Evolutionary conservation across 345 rosid genomes (phyloP), one percentile per base, ranked within the genome.

Genomic region (Draba incana): DNA sequence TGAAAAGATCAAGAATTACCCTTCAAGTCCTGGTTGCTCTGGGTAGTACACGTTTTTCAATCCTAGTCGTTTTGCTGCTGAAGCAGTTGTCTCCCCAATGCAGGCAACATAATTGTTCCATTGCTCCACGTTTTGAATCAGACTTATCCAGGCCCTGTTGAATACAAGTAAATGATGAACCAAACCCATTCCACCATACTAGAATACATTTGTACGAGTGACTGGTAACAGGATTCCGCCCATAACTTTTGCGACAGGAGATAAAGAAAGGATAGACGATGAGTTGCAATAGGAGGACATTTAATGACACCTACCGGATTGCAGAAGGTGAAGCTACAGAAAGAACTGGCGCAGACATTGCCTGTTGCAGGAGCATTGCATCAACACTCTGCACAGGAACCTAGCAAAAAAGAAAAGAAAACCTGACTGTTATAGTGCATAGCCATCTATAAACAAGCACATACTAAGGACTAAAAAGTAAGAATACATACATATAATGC

Each of bases 321-420:
- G 99, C 87, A 60, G 95, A 94, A 80, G 97, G 99, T 46, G 99
- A 93, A 72, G 96, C 99, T 72, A 91, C 88, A 15, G 99, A 82
- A 62, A 87, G 77, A 64, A 94, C 95, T 25, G 96, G 90, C 43
- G 80, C 83, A 76, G 79, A 84, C 51, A 87, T 66, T 66, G 96
- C 97, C 79, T 77, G 77, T 81, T 83, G 71, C 42, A 91, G 74
- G 56, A 87, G 76, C 48, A 57, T 69, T 61, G 66, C 71, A 61
- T 91, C 96, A 72, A 94, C 92, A 75, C 79, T 81, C 47, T 81
- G 56, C 62, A 91, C 88, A 41, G 90, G 92, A 64, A 81, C 82
- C 99, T 94, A 82, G 12, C 78, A 57, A 66, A 53, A 57, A 57
- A 69, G 5, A 16, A 67, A 44, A 28, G 8, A 24, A 52, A 48